phyloP scores from a whole-genome alignment of 2,329 filamentous ascomycete species.

The Ambrosiella xylebori region DNA sequence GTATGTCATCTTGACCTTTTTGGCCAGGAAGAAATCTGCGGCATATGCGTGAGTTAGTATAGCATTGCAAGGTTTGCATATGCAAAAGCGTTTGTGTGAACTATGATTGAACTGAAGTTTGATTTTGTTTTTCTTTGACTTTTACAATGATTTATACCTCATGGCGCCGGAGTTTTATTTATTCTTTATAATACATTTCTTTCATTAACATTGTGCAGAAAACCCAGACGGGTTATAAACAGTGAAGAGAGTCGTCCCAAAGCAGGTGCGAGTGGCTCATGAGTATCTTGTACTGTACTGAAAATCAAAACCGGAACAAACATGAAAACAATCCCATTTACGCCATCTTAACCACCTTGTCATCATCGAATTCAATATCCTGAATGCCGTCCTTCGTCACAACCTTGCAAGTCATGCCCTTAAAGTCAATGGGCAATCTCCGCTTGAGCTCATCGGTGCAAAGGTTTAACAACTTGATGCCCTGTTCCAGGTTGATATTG shows the following conservation, averaged over 20 bases:
- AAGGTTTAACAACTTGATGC: slow-evolving; percentile 81
- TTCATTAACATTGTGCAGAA: background rate
- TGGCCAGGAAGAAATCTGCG: background rate
- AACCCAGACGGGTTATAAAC: background rate
- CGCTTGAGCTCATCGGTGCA: slow-evolving; percentile 96
- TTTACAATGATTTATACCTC: no score
- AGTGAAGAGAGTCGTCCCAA: background rate
- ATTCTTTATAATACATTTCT: slow-evolving; percentile 1
- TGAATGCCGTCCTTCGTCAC: slow-evolving; percentile 86
- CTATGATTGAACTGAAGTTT: background rate
- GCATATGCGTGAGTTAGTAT: background rate
- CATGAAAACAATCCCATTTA: slow-evolving; percentile 21
- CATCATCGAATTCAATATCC: slow-evolving; percentile 73
- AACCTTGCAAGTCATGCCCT: slow-evolving; percentile 86
- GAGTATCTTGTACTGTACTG: slow-evolving; percentile 5
- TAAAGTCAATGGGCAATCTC: slow-evolving; percentile 95
- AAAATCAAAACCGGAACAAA: slow-evolving; percentile 1
- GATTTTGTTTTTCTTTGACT: no score
- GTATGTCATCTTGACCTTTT: background rate
- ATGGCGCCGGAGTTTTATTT: background rate
- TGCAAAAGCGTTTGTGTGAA: background rate
- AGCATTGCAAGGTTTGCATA: background rate
- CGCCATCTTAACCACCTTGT: slow-evolving; percentile 48
- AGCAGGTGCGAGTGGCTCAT: background rate
- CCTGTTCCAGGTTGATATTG: slow-evolving; percentile 74